Conservation (phyloP, 352 stramenopile genomes). For the Phytophthora cactorum region DNA sequence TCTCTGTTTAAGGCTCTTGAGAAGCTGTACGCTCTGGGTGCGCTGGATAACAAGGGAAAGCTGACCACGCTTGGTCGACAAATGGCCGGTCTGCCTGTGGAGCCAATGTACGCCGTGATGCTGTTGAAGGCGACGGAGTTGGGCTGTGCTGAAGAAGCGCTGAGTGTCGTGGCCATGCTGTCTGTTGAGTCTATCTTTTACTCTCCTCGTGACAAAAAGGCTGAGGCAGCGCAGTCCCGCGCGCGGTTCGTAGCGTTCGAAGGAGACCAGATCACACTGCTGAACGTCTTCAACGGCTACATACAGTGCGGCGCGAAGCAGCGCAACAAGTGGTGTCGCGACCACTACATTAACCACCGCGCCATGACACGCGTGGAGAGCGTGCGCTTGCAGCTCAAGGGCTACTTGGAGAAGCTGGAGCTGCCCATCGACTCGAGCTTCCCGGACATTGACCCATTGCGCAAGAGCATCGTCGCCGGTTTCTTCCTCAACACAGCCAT, state of each 20-base stretch:
- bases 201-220: constrained; percentile 85
- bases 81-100: constrained; percentile 88
- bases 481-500: constrained; percentile 92
- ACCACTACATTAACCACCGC: constrained; percentile 88
- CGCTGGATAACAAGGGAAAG: constrained; percentile 64
- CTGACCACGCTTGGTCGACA: constrained; percentile 78
- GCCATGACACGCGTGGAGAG: constrained; percentile 88
- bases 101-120: constrained; percentile 91
- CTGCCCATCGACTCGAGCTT: constrained; percentile 74
- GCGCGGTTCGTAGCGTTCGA: constrained; percentile 83
- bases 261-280: constrained; percentile 85
- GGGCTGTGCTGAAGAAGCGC: constrained; percentile 80
- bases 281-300: constrained; percentile 87
- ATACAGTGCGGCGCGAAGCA: constrained; percentile 75
- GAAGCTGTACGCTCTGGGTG: constrained; percentile 80
- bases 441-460: constrained; percentile 83
- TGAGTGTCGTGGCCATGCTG: constrained; percentile 91
- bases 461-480: constrained; percentile 86
- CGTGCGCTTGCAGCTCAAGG: constrained; percentile 71
- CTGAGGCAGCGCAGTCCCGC: constrained; percentile 78
- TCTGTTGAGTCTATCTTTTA: constrained; percentile 92
- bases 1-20: constrained; percentile 85
- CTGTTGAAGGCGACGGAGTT: constrained; percentile 82
- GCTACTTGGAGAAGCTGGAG: constrained; percentile 76
- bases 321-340: constrained; percentile 86